These are phyloP conservation scores for Xylariaceae sp. DNA, from an alignment of 2,329 filamentous ascomycete genomes.

Conservation along the genomic window DNA sequence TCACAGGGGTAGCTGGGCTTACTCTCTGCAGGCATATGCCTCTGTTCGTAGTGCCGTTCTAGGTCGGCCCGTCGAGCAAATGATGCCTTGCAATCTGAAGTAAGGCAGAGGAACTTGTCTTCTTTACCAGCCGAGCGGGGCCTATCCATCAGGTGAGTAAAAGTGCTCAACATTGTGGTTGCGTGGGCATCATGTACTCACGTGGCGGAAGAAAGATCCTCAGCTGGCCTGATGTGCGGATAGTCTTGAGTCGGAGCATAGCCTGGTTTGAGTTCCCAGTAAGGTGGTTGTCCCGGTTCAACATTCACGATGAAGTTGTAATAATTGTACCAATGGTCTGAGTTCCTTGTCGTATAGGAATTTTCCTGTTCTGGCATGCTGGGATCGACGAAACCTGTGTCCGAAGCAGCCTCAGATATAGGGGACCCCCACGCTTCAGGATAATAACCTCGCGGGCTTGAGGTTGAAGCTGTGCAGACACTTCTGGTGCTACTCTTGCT, in stretches of 20 bases:
- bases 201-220: slow-evolving; percentile 3
- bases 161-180: too few relatives aligned
- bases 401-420: too few relatives aligned
- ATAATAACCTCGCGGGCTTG: too few relatives aligned
- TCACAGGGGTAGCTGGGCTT: slow-evolving; percentile 48
- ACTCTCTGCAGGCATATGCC: slow-evolving; percentile 40
- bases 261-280: slow-evolving; percentile 20
- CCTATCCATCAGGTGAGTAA: slow-evolving; percentile 14
- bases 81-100: slow-evolving; percentile 36
- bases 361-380: too few relatives aligned
- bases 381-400: too few relatives aligned
- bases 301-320: slow-evolving; percentile 21
- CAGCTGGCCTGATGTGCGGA: slow-evolving; percentile 11
- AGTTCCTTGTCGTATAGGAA: slow-evolving; percentile 1
- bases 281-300: slow-evolving; percentile 18
- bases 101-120: slow-evolving; percentile 19
- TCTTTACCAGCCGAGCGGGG: slow-evolving; percentile 10
- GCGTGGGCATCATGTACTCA: slow-evolving; percentile 13
- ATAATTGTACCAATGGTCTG: slow-evolving; percentile 9
- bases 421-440: too few relatives aligned
- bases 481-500: slow-evolving; percentile 1
- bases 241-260: slow-evolving; percentile 7
- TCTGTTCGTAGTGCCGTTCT: slow-evolving; percentile 48
- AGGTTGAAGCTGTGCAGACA: slow-evolving; percentile 2
- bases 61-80: slow-evolving; percentile 54